Evolutionary conservation across 805 yeast genomes (phyloP).

Genomic region (Candida peoriensis): DNA sequence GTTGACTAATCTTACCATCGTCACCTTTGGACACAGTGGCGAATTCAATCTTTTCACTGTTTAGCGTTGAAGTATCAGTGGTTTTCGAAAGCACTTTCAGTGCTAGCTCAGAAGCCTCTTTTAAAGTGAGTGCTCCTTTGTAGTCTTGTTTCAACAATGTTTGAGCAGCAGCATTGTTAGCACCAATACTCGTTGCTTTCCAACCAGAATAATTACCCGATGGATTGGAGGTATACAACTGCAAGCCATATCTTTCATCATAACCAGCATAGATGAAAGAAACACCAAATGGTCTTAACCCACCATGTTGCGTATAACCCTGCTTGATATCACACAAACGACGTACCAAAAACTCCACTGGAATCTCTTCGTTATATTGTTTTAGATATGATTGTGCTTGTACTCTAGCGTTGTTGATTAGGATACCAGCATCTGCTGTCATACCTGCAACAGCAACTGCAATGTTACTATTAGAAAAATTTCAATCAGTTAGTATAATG

Average conservation of each 20-base stretch:
- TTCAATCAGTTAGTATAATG: background rate
- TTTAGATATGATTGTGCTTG: conserved; percentile 81
- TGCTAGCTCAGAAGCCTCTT: conserved; percentile 82
- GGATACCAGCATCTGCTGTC: conserved; percentile 93
- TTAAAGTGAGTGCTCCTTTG: conserved; percentile 68
- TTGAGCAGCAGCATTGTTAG: conserved; percentile 94
- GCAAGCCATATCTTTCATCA: conserved; percentile 86
- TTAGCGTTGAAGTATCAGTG: conserved; percentile 80
- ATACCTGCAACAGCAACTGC: conserved; percentile 97
- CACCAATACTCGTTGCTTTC: conserved; percentile 97
- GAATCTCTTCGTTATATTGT: conserved; percentile 86
- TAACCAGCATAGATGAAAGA: conserved; percentile 94
- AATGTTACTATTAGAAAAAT: conserved; percentile 40
- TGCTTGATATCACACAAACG: conserved; percentile 90
- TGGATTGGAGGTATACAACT: conserved; percentile 91
- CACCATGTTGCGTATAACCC: conserved; percentile 98
- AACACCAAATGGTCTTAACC: conserved; percentile 97
- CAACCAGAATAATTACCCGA: conserved; percentile 98
- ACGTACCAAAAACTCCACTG: conserved; percentile 87
- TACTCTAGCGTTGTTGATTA: conserved; percentile 82
- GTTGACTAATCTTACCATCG: conserved; percentile 52
- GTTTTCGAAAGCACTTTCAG: conserved; percentile 90
- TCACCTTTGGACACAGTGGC: conserved; percentile 62
- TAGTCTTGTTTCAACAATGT: conserved; percentile 93
- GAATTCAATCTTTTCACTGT: conserved; percentile 88